Percentiles rank a stretch among this genome's conserved stretches.
phyloP scores from a whole-genome alignment of 116 monocot species.

The Iris pallida region DNA sequence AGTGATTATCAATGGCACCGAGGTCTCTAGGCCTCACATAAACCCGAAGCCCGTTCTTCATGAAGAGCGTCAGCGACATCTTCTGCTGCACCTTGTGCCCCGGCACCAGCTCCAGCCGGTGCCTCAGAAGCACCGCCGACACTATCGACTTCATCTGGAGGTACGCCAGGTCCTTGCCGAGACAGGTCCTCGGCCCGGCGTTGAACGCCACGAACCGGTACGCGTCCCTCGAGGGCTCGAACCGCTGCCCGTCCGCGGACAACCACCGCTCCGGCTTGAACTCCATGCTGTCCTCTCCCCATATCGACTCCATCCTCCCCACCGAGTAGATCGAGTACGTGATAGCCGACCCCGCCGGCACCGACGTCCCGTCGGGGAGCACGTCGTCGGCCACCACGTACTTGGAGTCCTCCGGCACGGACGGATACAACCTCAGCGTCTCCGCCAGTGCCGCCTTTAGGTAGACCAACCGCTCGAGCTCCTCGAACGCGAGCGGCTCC shows the following conservation, averaged over 20 bases:
- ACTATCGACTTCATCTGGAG: constrained; percentile 14
- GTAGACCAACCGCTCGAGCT: constrained; percentile 54
- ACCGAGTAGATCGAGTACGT: constrained; percentile 66
- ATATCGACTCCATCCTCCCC: constrained; percentile 58
- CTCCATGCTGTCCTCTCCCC: constrained; percentile 57
- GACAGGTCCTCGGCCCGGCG: constrained; percentile 28
- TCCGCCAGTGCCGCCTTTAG: constrained; percentile 56
- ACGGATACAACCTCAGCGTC: constrained; percentile 58
- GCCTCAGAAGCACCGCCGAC: constrained; percentile 16
- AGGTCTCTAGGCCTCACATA: constrained; percentile 4
- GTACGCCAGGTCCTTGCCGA: constrained; percentile 11
- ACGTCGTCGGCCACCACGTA: constrained; percentile 57
- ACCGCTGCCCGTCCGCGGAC: constrained; percentile 22
- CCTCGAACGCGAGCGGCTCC: constrained; percentile 53
- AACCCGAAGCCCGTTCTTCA: constrained; percentile 20
- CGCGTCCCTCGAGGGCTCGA: constrained; percentile 47
- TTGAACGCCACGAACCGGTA: constrained; percentile 58
- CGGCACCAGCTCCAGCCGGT: constrained; percentile 10
- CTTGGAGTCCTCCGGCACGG: constrained; percentile 59
- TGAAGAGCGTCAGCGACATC: constrained; percentile 22
- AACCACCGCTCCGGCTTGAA: constrained; percentile 69
- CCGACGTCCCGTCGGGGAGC: constrained; percentile 53
- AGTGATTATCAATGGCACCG: neutral
- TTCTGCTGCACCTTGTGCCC: constrained; percentile 17
- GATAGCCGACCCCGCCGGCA: constrained; percentile 56